Evolutionary conservation across 2,329 filamentous ascomycete species (phyloP), one percentile per base, ranked within the genome.

Genomic region (Cercospora sp.): DNA sequence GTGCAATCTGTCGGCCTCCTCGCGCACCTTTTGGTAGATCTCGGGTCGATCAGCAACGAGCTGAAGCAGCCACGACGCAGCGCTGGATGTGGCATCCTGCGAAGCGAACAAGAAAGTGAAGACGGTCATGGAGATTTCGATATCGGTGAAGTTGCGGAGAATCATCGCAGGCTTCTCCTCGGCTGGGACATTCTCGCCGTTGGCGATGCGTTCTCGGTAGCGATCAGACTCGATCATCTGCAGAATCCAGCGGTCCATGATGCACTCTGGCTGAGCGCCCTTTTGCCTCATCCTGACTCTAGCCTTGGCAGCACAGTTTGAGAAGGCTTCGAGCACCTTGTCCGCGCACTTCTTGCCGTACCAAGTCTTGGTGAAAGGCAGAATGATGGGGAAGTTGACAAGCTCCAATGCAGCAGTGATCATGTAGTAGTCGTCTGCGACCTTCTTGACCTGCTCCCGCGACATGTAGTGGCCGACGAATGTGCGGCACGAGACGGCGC

Each of bases 311-410:
- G 94, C 91, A 78, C 94, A 97, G 82, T 93, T 94, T 79, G 90
- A 83, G 78, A 98, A 98, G 79, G 97, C 94, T 60, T 86, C 87
- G 72, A 98, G 85, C 37, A 97, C 93, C 89, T 97, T 93, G 77
- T 97, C 92, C 67, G 94, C 90, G 32, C 93, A 93, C 84, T 94
- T 96, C 87, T 97, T 97, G 75, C 94, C 95, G 78, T 97, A 96
- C 93, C 93, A 98, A 5, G 93, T 93, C 85, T 93, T 94, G 79
- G 94, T 97, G 85, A 88, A 98, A 45, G 94, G 94, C 49, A 98
- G 82, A 79, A 98, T 97, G 82, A 98, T 91, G 68, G 95, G 94
- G 85, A 98, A 97, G 85, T 98, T 98, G 85, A 99, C 95, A 58
- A 98, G 87, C 81, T 99, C 95, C 74, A 98, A 88, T 24, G 95